Percentiles rank a stretch among this genome's conserved stretches.
Conservation (phyloP, 805 yeast species). For the Sugiyamaella marilandica region DNA sequence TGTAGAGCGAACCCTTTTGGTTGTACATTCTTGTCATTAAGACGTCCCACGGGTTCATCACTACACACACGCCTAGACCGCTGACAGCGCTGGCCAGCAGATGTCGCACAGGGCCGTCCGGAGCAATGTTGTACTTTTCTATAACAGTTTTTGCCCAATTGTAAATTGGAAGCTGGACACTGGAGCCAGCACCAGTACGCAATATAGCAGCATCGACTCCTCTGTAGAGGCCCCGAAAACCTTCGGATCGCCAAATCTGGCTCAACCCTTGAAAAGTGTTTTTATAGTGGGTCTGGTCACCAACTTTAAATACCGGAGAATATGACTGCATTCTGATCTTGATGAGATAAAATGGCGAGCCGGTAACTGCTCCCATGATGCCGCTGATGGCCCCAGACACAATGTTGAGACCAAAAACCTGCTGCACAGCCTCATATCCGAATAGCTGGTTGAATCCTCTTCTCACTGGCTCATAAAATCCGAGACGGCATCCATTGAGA, state of each 20-base stretch:
- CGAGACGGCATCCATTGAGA: constrained; percentile 89
- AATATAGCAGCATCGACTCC: constrained; percentile 94
- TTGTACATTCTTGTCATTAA: constrained; percentile 91
- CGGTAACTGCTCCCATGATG: constrained; percentile 78
- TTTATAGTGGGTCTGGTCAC: constrained; percentile 87
- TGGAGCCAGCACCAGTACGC: constrained; percentile 93
- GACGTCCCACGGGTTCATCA: constrained; percentile 98
- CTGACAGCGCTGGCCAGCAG: constrained; percentile 68
- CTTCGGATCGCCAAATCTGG: constrained; percentile 61
- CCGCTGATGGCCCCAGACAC: constrained; percentile 81
- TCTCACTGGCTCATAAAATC: constrained; percentile 88
- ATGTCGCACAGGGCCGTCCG: constrained; percentile 66
- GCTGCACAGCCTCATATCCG: constrained; percentile 45
- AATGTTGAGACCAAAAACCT: constrained; percentile 60
- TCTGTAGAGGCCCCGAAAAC: constrained; percentile 71
- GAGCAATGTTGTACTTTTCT: constrained; percentile 46
- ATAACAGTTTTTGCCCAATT: constrained; percentile 66
- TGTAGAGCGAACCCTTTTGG: constrained; percentile 82
- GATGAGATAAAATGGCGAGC: constrained; percentile 87
- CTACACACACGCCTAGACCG: constrained; percentile 89
- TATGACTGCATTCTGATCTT: constrained; percentile 97
- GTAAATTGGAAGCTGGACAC: constrained; percentile 91
- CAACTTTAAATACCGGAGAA: constrained; percentile 62
- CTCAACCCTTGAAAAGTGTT: constrained; percentile 63
- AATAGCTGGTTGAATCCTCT: constrained; percentile 49